Evolutionary conservation across 768 basidiomycete genomes (phyloP), one percentile per base, ranked within the genome.

Genomic region (Leccinum subgranulosum): DNA sequence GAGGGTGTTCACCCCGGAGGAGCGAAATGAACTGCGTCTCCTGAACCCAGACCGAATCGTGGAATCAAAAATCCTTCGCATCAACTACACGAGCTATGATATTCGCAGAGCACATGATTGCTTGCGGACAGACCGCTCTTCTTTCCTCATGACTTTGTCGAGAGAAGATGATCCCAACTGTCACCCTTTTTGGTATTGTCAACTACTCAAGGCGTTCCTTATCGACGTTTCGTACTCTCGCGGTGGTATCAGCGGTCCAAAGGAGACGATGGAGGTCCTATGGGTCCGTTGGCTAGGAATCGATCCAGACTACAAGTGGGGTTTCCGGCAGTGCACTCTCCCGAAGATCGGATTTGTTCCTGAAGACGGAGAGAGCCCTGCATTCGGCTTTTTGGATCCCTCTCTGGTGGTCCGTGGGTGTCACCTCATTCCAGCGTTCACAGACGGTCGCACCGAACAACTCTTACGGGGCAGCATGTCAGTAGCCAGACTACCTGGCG

Each of bases 41-140:
- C 7, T 34, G 3, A 59, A 55, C 25, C 23, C 29, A 0, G 8
- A 43, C 4, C 15, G 1, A 7, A 11, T 61, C 0, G 15, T 61
- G 15, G 54, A 59, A 23, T 61, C 34, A 0, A 60, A 59, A 46
- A 2, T 47, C 0, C 0, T 56, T 14, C 15, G 6, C 2, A 49
- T 60, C 29, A 61, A 60, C 36, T 60, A 60, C n/a, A 59, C 36
- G 0, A 48, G 5, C 5, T 58, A 60, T 1, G 28, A 60, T 12
- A 48, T 60, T 11, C 15, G 7, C 2, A 15, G 48, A 3, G 56
- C 2, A 2, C 8, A 50, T 4, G 33, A 58, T 19, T 50, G 17
- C 3, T n/a, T 53, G 2, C 8, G n/a, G 7, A 3, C 55, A 5
- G n/a, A 27, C 2, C 0, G 28, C 3, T 6, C 0, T 6, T 28